Evolutionary conservation across 768 basidiomycete genomes (phyloP).

Genomic region (Mycena crocata): DNA sequence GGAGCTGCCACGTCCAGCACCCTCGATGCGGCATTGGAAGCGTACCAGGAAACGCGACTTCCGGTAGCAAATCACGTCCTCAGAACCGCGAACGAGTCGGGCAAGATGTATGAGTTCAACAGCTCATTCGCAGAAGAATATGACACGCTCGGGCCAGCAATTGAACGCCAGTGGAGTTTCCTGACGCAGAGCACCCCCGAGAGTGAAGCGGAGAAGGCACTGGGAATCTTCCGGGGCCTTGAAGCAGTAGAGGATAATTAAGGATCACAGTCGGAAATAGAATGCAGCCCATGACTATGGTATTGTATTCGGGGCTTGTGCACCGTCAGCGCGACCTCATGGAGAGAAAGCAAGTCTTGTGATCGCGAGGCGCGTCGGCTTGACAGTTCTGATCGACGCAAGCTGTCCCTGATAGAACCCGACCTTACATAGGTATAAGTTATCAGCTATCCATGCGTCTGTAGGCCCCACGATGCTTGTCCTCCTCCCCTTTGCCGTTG

Average conservation of each 20-base stretch:
- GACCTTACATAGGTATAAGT: too few relatives aligned
- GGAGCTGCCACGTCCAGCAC: conserved; percentile 32
- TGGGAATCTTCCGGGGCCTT: conserved; percentile 20
- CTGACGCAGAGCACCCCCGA: conserved; percentile 49
- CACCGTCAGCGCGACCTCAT: background rate
- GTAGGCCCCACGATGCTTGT: conserved; percentile 22
- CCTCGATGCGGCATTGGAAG: conserved; percentile 41
- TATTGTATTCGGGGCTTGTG: background rate
- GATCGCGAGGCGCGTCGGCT: background rate
- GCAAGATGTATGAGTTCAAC: conserved; percentile 53
- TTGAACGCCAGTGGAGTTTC: conserved; percentile 58
- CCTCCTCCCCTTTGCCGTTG: conserved; percentile 15
- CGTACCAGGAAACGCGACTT: conserved; percentile 48
- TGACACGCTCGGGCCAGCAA: conserved; percentile 50
- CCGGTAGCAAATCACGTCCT: conserved; percentile 50
- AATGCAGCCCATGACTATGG: too few relatives aligned
- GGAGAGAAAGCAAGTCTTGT: background rate
- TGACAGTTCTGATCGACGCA: background rate
- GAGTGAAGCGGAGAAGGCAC: conserved; percentile 41
- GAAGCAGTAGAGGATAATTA: background rate
- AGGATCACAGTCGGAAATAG: background rate
- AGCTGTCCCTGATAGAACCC: background rate
- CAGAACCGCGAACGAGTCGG: conserved; percentile 46
- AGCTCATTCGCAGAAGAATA: conserved; percentile 50
- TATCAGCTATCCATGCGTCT: too few relatives aligned